Evolutionary conservation across 2,329 filamentous ascomycete genomes (phyloP).

Genomic region (Paraphoma chrysanthemicola): DNA sequence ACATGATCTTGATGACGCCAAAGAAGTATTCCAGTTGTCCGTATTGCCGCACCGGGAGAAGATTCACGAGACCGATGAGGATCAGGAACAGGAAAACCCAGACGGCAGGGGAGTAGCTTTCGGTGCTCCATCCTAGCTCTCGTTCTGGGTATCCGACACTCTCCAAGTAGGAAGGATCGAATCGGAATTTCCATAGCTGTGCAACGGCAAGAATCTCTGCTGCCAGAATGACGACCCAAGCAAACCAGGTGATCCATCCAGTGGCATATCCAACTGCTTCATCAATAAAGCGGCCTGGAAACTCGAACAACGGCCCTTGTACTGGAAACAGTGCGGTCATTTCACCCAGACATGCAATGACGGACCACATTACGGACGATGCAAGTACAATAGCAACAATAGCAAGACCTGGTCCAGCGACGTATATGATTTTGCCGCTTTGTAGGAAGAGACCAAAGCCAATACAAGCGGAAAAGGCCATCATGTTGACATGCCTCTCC

Average conservation of each 20-base stretch:
- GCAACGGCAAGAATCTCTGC: constrained; percentile 51
- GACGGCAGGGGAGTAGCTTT: constrained; percentile 50
- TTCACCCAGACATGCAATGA: constrained; percentile 70
- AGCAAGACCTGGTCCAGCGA: constrained; percentile 47
- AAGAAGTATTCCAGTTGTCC: constrained; percentile 89
- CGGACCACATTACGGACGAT: constrained; percentile 48
- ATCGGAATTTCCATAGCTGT: constrained; percentile 51
- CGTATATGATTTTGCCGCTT: constrained; percentile 47
- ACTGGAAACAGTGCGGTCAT: constrained; percentile 88
- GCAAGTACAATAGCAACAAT: constrained; percentile 45
- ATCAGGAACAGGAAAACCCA: constrained; percentile 83
- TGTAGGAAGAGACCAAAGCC: constrained; percentile 49
- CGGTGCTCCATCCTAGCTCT: constrained; percentile 77
- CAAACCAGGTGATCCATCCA: constrained; percentile 65
- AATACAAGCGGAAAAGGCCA: constrained; percentile 45
- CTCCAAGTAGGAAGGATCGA: constrained; percentile 40
- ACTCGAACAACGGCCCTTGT: constrained; percentile 86
- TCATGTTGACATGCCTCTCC: constrained; percentile 46
- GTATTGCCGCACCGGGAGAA: constrained; percentile 86
- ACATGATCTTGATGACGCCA: constrained; percentile 78
- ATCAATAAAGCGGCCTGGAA: constrained; percentile 87
- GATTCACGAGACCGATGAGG: constrained; percentile 78
- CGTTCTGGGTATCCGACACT: constrained; percentile 42
- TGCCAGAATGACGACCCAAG: constrained; percentile 83
- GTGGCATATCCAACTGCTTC: constrained; percentile 54